A percentile compares a stretch with the other conserved stretches of the same genome.
Conservation (phyloP, 108 stramenopile species). For the Parmales sp. region DNA sequence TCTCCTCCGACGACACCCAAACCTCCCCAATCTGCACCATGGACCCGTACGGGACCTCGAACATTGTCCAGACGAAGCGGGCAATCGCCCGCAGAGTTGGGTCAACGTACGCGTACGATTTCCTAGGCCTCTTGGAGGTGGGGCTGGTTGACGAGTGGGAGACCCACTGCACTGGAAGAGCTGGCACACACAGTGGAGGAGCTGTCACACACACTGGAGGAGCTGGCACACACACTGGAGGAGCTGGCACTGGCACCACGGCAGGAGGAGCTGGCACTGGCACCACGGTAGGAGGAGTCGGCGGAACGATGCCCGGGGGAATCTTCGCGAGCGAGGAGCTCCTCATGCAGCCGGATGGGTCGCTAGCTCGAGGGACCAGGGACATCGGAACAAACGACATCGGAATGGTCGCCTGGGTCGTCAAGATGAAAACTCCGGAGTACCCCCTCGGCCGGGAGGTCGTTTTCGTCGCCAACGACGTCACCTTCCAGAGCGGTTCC, state of each 20-base stretch:
- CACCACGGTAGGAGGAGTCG: neutral
- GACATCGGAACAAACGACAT: slow-evolving; percentile 87
- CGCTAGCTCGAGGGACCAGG: slow-evolving; percentile 56
- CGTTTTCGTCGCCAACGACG: slow-evolving; percentile 92
- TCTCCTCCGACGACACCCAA: slow-evolving; percentile 36
- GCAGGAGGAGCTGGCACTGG: no score
- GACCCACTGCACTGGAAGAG: slow-evolving; percentile 29
- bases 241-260: no score
- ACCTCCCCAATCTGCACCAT: slow-evolving; percentile 84
- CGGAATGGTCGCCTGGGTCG: slow-evolving; percentile 92
- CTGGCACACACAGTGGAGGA: no score
- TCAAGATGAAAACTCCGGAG: slow-evolving; percentile 89
- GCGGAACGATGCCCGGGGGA: slow-evolving; percentile 38
- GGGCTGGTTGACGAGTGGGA: slow-evolving; percentile 72
- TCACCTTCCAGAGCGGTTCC: slow-evolving; percentile 94
- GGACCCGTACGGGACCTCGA: slow-evolving; percentile 79
- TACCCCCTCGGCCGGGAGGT: slow-evolving; percentile 93
- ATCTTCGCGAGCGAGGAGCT: slow-evolving; percentile 67
- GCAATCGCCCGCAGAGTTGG: slow-evolving; percentile 91
- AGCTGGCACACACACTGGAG: no score
- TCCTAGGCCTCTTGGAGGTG: slow-evolving; percentile 90
- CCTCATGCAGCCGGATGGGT: slow-evolving; percentile 58
- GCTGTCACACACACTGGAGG: no score
- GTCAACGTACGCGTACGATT: slow-evolving; percentile 93
- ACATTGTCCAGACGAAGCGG: slow-evolving; percentile 85